Evolutionary conservation across 768 basidiomycete species (phyloP), one percentile per base, ranked within the genome.

Genomic region (Sarcodon aspratus): DNA sequence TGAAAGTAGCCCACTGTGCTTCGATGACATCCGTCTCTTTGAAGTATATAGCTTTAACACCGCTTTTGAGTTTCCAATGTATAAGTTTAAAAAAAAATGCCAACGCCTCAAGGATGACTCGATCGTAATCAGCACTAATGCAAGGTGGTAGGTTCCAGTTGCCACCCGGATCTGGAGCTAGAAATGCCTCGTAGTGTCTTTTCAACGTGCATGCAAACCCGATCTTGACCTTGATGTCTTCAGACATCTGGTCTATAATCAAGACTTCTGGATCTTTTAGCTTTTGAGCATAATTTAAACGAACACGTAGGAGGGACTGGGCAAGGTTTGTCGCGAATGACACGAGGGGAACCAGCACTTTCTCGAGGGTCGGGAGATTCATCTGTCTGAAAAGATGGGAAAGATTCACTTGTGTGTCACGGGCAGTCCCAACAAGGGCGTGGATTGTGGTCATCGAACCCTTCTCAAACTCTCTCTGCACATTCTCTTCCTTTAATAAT

Each of bases 1-100:
- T 88, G 65, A 98, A 82, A 17, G 95, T 94, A 15, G 87, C 84
- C 88, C 93, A 95, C 58, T 98, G 93, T 6, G 85, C 82, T 61
- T 99, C 95, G 35, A 99, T 73, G n/a, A 98, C 81, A 62, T 98
- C 95, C 0, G 94, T 96, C 70, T 99, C 96, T 61, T 94, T 92
- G 72, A 98, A 94, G 65, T 95, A 88, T 44, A 94, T 90, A 15
- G 85, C 87, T 62, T 90, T 92, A 51, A 82, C 76, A 15, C 86
- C 90, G 54, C 88, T 86, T 71, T 95, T 95, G 46, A 99, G 73
- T 63, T 97, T 95, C 88, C 86, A 92, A 55, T 95, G 91, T 17
- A 98, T 82, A 34, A 99, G 72, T 59, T 78, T 85, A 74, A 99
- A 99, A 67, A 98, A 94, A 59, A 82, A 81, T 7, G 80, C 75